These are phyloP conservation scores for Dryas drummondii DNA, from an alignment of 306 rosid species.

Conservation along the genomic window DNA sequence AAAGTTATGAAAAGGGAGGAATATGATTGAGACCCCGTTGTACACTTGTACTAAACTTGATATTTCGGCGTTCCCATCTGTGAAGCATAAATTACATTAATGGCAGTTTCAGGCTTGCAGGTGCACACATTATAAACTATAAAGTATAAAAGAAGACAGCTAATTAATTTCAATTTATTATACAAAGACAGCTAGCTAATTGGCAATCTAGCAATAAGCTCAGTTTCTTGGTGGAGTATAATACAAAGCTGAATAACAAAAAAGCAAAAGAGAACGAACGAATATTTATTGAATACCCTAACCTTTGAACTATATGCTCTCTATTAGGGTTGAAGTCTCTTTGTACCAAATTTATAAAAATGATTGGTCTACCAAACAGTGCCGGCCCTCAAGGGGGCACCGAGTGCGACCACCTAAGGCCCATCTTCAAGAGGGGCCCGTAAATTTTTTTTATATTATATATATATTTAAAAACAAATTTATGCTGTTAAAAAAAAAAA, in stretches of 20 bases:
- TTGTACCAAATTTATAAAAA: no score
- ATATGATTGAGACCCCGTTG: neutral
- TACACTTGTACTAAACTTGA: neutral
- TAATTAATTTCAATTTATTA: neutral
- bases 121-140: neutral
- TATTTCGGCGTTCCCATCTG: no score
- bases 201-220: neutral
- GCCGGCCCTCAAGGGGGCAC: no score
- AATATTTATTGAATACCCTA: no score
- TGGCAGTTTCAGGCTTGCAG: neutral
- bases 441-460: no score
- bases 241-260: neutral
- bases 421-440: no score
- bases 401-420: no score
- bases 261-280: no score
- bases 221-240: neutral
- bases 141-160: conserved; percentile 13
- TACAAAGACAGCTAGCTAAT: neutral
- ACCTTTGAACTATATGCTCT: no score
- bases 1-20: neutral
- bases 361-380: neutral
- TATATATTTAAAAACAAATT: no score
- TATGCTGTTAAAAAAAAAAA: no score
- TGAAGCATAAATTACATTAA: neutral
- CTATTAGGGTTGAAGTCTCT: no score